These are phyloP conservation scores for Penicillium psychrosexuale DNA, from an alignment of 2,329 filamentous ascomycete species.

Conservation along the genomic window DNA sequence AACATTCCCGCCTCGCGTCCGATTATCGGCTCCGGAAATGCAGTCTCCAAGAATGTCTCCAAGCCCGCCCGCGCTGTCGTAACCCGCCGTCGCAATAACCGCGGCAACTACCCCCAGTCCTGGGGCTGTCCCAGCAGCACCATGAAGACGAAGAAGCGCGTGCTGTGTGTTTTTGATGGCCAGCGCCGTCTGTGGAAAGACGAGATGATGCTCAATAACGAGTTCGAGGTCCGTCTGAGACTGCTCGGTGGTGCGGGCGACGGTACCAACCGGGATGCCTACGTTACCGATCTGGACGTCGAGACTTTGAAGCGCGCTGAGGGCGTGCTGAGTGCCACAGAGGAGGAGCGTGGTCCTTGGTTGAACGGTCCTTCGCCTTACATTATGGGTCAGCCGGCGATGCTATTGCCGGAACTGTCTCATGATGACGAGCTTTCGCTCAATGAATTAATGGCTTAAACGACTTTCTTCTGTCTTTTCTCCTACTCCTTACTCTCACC, in stretches of 20 bases:
- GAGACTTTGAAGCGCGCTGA: conserved; percentile 86
- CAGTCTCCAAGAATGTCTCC: conserved; percentile 40
- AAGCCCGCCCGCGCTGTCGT: conserved; percentile 60
- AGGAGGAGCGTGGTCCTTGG: conserved; percentile 86
- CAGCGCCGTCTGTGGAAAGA: conserved; percentile 88
- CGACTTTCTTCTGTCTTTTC: conserved; percentile 5
- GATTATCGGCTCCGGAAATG: conserved; percentile 48
- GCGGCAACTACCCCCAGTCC: conserved; percentile 86
- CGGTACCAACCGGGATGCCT: conserved; percentile 76
- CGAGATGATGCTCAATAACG: conserved; percentile 96
- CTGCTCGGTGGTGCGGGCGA: conserved; percentile 72
- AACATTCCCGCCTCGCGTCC: conserved; percentile 51
- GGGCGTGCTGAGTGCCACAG: conserved; percentile 73
- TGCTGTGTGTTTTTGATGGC: conserved; percentile 89
- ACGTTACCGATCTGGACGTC: conserved; percentile 90
- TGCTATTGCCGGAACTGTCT: conserved; percentile 30
- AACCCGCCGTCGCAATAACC: conserved; percentile 78
- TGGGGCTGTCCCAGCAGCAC: conserved; percentile 91
- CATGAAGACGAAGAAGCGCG: conserved; percentile 98
- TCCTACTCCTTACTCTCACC: neutral
- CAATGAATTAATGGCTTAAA: conserved; percentile 34
- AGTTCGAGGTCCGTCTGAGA: conserved; percentile 87
- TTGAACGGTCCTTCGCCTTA: conserved; percentile 40
- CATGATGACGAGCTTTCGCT: conserved; percentile 35
- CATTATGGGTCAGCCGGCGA: conserved; percentile 36